Conservation (phyloP, 116 monocot species). For the Trichopus zeylanicus region DNA sequence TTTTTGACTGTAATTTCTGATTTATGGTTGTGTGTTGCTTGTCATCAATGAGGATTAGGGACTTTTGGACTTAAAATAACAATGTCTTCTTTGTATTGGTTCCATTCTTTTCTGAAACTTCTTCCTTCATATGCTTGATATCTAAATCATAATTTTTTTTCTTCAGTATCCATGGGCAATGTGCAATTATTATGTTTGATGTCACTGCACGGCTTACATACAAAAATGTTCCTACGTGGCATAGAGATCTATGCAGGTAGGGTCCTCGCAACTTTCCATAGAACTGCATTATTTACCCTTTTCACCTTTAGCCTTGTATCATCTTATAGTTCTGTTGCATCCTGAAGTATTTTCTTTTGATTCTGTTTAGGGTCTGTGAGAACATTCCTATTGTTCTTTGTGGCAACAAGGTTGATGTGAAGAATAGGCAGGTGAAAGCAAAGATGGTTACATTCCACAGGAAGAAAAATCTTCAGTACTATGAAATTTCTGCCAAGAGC, state of each 20-base stretch:
- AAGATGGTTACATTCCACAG: slow-evolving; percentile 78
- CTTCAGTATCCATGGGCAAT: slow-evolving; percentile 61
- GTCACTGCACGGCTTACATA: slow-evolving; percentile 55
- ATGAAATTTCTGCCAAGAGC: slow-evolving; percentile 75
- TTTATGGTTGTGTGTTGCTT: too few species aligned
- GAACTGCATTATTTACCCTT: neutral
- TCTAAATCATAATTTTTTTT: neutral
- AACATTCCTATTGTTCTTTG: slow-evolving; percentile 81
- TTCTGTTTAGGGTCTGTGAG: slow-evolving; percentile 49
- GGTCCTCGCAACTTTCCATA: neutral
- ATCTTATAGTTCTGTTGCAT: neutral
- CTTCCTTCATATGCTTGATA: neutral
- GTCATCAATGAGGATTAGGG: too few species aligned
- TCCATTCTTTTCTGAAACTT: neutral
- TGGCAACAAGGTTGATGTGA: slow-evolving; percentile 88
- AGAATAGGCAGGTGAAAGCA: slow-evolving; percentile 85
- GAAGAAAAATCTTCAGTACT: slow-evolving; percentile 80
- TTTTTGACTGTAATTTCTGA: too few species aligned
- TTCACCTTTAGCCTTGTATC: neutral
- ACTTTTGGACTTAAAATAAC: too few species aligned
- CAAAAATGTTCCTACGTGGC: slow-evolving; percentile 75
- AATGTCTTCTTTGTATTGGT: too few species aligned
- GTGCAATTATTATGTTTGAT: slow-evolving; percentile 66
- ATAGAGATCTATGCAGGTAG: slow-evolving; percentile 68
- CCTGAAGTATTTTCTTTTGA: neutral